Conservation (phyloP, 768 basidiomycete species). For the Phanerodontia chrysosporium region DNA sequence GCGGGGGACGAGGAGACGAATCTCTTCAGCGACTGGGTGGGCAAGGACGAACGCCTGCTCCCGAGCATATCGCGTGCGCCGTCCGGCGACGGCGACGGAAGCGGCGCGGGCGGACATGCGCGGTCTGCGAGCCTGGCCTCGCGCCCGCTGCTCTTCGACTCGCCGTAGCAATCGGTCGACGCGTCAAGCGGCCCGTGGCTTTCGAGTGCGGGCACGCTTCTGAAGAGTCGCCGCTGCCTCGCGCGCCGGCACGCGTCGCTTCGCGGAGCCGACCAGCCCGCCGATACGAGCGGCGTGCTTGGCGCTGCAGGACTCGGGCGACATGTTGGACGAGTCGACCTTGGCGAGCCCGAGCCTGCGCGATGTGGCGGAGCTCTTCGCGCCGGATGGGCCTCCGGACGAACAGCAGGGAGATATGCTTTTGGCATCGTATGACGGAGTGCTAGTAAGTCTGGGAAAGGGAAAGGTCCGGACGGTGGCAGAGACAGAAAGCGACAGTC, state of each 20-base stretch:
- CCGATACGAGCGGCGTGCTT: neutral
- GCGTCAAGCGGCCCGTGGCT: too few species aligned
- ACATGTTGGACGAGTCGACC: neutral
- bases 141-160: neutral
- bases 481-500: too few species aligned
- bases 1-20: too few species aligned
- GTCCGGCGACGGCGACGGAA: too few species aligned
- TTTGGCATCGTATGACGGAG: neutral
- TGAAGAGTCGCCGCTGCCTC: neutral
- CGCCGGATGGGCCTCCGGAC: neutral
- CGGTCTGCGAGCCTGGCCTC: neutral
- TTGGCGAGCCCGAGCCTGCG: neutral
- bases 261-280: neutral
- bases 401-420: neutral
- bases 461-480: too few species aligned
- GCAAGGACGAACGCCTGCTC: too few species aligned
- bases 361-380: neutral
- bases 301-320: neutral
- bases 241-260: neutral
- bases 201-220: neutral
- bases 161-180: neutral
- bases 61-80: too few species aligned
- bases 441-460: too few species aligned
- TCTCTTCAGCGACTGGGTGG: too few species aligned
- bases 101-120: too few species aligned